Conservation (phyloP, 2,329 filamentous ascomycete species). For the Microsporum ferrugineum region DNA sequence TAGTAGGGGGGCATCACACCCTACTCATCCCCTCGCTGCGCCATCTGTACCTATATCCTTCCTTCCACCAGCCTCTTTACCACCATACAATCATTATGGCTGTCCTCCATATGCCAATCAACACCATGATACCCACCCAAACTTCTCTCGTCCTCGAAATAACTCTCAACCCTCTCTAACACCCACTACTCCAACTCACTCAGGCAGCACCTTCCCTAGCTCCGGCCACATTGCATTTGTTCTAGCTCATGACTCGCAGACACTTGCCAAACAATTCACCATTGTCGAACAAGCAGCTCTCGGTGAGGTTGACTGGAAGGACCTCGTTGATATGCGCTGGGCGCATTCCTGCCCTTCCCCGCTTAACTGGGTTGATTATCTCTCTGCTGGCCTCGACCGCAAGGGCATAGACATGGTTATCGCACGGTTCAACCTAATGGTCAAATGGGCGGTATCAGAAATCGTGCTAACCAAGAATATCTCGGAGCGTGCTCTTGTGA, state of each 20-base stretch:
- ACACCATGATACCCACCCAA: conserved; percentile 26
- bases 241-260: conserved; percentile 50
- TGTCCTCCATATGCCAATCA: conserved; percentile 33
- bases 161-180: neutral
- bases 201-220: neutral
- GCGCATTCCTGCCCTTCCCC: conserved; percentile 43
- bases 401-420: conserved; percentile 54
- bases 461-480: conserved; percentile 48
- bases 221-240: conserved; percentile 48
- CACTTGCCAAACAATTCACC: conserved; percentile 53
- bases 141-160: conserved; percentile 20
- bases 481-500: conserved; percentile 48
- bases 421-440: conserved; percentile 54
- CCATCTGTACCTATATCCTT: conserved; percentile 15
- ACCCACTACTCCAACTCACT: neutral
- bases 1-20: neutral
- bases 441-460: conserved; percentile 55
- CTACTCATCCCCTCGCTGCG: conserved; percentile 34
- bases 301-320: conserved; percentile 56
- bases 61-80: neutral
- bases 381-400: conserved; percentile 40
- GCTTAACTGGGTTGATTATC: conserved; percentile 51
- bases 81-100: neutral
- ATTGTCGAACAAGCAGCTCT: conserved; percentile 55
- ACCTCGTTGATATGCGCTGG: conserved; percentile 54